Evolutionary conservation across 805 yeast genomes (phyloP).

Genomic region (Wickerhamomyces queroliae): DNA sequence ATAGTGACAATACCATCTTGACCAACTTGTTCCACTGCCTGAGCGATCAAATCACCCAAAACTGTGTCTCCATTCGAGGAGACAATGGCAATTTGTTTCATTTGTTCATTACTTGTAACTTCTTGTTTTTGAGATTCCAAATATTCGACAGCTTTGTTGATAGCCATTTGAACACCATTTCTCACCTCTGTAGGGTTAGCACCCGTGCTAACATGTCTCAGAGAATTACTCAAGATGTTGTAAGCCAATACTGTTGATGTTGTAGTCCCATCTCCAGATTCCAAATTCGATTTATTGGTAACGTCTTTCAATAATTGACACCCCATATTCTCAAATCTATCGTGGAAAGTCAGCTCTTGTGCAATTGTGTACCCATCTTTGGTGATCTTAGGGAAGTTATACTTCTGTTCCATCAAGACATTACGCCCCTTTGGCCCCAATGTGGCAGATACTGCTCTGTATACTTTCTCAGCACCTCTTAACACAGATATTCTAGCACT

Average conservation of each 20-base stretch:
- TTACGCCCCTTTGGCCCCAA: constrained; percentile 98
- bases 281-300: constrained; percentile 93
- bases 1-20: constrained; percentile 98
- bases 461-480: constrained; percentile 90
- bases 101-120: constrained; percentile 89
- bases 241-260: constrained; percentile 96
- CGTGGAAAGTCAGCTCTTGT: constrained; percentile 69
- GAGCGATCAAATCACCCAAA: constrained; percentile 85
- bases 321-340: constrained; percentile 94
- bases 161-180: constrained; percentile 96
- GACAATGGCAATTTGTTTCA: constrained; percentile 97
- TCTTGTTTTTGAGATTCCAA: constrained; percentile 84
- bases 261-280: constrained; percentile 99
- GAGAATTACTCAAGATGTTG: constrained; percentile 90
- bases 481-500: constrained; percentile 94
- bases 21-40: constrained; percentile 98
- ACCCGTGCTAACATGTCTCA: constrained; percentile 97
- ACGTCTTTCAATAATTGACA: constrained; percentile 94
- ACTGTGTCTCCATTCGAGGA: constrained; percentile 95
- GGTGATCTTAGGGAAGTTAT: constrained; percentile 96
- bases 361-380: constrained; percentile 99
- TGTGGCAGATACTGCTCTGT: constrained; percentile 94
- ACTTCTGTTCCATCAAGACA: constrained; percentile 92
- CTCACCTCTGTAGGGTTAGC: constrained; percentile 98
- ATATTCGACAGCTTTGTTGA: constrained; percentile 82